Evolutionary conservation across 169 alveolate genomes (phyloP), one percentile per base, ranked within the genome.

Genomic region (Theileria equi): DNA sequence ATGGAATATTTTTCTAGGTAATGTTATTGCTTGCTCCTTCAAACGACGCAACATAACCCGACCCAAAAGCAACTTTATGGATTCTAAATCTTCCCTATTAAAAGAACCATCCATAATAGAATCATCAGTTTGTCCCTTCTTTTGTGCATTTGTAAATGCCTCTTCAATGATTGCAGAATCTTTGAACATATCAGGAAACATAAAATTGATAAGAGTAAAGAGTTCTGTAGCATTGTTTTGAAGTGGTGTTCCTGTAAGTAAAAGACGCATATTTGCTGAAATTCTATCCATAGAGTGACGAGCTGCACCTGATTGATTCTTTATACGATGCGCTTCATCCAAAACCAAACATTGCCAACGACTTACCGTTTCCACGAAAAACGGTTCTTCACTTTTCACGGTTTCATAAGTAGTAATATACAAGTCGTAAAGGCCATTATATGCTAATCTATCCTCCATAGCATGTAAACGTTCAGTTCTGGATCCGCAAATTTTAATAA

Each of bases 311-410:
- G 93, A 72, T 50, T 94, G 97, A 64, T 96, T 98, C 93, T 98
- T 98, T 64, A 96, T 96, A 55, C 99, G 96, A 77, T 98, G 98
- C 32, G 99, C 99, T 90, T 98, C 99, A 81, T 96, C 99, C 47
- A 95, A 84, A 16, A 94, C 93, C 90, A 96, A 93, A 70, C 98
- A 94, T 74, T 92, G 95, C 98, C 99, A 96, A 13, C 91, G 48
- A 45, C 89, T 89, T 23, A 88, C 77, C 0, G 92, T 86, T 61
- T 90, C 94, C 45, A 88, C 94, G 45, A 89, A 90, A 67, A 93
- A 89, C 34, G 80, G 91, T 88, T 94, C 98, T 49, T 90, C 95
- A 81, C 90, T 87, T 80, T 80, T 89, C 26, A 91, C 95, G 17
- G 96, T 91, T 87, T 94, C 98, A 76, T 94, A 94, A 19, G 98